Conservation (phyloP, 495 filamentous ascomycete genomes). For the Xylaria curta region DNA sequence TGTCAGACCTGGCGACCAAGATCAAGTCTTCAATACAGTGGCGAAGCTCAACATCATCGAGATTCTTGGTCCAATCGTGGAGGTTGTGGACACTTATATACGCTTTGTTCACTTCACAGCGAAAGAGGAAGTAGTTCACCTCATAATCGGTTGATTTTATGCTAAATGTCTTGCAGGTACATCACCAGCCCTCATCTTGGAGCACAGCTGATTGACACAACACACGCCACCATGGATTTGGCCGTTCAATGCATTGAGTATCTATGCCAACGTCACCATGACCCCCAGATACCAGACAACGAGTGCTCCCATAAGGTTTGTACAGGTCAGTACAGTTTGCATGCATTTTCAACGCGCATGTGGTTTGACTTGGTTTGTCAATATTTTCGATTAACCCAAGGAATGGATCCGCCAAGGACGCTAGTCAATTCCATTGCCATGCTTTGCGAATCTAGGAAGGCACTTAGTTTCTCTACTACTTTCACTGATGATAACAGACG, state of each 20-base stretch:
- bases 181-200: not conserved
- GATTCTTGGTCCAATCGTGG: constrained; percentile 37
- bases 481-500: too few species aligned
- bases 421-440: not conserved
- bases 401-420: not conserved
- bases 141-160: not conserved
- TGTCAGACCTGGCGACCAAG: not conserved
- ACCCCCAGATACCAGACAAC: not conserved
- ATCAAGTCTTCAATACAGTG: not conserved
- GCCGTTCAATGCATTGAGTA: not conserved
- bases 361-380: not conserved
- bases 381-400: not conserved
- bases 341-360: not conserved
- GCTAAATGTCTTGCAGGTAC: not conserved
- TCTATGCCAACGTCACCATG: not conserved
- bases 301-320: not conserved
- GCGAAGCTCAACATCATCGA: constrained; percentile 21
- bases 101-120: constrained; percentile 46
- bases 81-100: constrained; percentile 38
- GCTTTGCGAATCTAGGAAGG: not conserved
- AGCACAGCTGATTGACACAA: not conserved
- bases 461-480: not conserved
- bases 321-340: not conserved
- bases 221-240: not conserved
- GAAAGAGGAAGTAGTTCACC: constrained; percentile 37